phyloP scores from a whole-genome alignment of 2,329 filamentous ascomycete genomes.

The Emergomyces africanus region DNA sequence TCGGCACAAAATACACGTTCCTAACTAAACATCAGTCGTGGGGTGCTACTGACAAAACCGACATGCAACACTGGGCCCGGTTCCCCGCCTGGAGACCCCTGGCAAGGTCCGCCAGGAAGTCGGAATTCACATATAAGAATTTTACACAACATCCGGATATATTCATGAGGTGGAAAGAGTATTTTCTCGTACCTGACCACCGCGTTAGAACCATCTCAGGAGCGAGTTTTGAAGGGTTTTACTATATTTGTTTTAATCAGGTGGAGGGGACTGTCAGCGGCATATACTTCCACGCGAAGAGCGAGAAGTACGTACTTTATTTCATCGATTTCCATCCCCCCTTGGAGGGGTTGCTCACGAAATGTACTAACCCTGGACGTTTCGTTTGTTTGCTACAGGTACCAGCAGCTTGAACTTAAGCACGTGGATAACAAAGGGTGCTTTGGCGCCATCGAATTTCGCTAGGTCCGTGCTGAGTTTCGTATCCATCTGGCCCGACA shows the following conservation, averaged over 20 bases:
- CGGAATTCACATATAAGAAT: constrained; percentile 51
- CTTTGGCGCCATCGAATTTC: constrained; percentile 77
- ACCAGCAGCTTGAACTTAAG: constrained; percentile 83
- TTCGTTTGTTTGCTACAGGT: constrained; percentile 39
- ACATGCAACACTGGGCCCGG: constrained; percentile 84
- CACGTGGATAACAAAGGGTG: constrained; percentile 78
- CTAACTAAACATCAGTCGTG: constrained; percentile 77
- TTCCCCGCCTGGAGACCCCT: constrained; percentile 79
- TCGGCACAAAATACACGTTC: constrained; percentile 91
- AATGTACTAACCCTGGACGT: neutral
- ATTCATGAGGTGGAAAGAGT: constrained; percentile 99
- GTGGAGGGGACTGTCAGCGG: constrained; percentile 72
- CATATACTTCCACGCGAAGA: constrained; percentile 97
- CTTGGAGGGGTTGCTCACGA: neutral
- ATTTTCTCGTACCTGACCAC: constrained; percentile 93
- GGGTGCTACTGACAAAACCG: constrained; percentile 85
- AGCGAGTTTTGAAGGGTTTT: constrained; percentile 96
- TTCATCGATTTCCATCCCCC: neutral
- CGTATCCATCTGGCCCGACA: neutral
- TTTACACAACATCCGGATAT: constrained; percentile 72
- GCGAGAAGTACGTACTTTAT: constrained; percentile 64
- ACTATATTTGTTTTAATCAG: constrained; percentile 99
- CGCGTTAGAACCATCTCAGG: constrained; percentile 80
- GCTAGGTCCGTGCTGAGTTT: constrained; percentile 36
- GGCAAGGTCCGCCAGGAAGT: constrained; percentile 46